Evolutionary conservation across 257 asterid genomes (phyloP).

Genomic region (Gardenia jasminoides): DNA sequence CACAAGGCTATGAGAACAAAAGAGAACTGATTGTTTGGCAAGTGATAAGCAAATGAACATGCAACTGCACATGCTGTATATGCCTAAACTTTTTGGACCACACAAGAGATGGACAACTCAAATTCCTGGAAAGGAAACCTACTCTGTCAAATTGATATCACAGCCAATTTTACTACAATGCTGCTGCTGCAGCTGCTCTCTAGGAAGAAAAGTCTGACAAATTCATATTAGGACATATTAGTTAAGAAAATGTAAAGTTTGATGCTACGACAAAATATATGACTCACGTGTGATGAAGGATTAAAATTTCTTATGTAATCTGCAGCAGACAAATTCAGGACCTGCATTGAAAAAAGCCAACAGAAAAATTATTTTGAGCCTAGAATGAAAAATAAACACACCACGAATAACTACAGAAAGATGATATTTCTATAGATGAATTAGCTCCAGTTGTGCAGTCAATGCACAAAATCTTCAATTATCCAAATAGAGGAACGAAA

Average conservation of each 20-base stretch:
- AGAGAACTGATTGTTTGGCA: no score
- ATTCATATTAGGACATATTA: constrained; percentile 23
- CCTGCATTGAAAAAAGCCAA: constrained; percentile 52
- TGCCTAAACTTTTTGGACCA: no score
- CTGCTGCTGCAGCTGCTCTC: constrained; percentile 75
- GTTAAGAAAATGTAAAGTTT: neutral
- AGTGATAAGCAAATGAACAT: neutral
- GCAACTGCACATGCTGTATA: no score
- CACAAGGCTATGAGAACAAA: no score
- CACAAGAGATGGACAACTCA: constrained; percentile 2
- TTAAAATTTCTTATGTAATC: constrained; percentile 63
- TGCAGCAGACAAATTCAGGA: constrained; percentile 75
- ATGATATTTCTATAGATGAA: neutral
- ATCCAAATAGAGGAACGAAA: neutral
- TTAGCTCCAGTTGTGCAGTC: neutral
- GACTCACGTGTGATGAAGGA: constrained; percentile 72
- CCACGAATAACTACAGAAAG: neutral
- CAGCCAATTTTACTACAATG: constrained; percentile 67
- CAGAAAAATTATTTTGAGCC: neutral
- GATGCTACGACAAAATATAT: neutral
- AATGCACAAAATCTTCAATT: neutral
- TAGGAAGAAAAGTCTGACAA: constrained; percentile 65
- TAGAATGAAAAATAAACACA: neutral
- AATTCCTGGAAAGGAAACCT: constrained; percentile 46
- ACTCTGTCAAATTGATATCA: constrained; percentile 78